Percentiles rank a stretch among this genome's conserved stretches.
These are phyloP conservation scores for Exophiala calicioides DNA, from an alignment of 2,329 filamentous ascomycete species.

Conservation along the genomic window DNA sequence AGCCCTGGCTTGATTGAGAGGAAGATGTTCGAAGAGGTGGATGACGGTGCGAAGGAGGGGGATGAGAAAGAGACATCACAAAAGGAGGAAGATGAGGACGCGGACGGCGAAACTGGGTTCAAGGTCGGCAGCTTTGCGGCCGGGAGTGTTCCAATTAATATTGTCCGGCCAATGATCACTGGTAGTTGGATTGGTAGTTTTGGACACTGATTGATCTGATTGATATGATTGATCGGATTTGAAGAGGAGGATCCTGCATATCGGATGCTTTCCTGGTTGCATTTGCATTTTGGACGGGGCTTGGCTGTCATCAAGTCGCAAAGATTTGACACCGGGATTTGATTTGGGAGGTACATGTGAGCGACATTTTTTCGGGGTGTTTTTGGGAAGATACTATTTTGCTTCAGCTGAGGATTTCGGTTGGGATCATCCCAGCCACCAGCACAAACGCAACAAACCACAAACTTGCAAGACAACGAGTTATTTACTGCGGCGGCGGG, in stretches of 20 bases:
- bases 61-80: constrained; percentile 6
- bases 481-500: too few species aligned
- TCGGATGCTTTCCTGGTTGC: too few species aligned
- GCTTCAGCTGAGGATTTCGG: too few species aligned
- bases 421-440: too few species aligned
- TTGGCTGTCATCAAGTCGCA: too few species aligned
- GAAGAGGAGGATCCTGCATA: too few species aligned
- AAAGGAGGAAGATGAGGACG: constrained; percentile 1
- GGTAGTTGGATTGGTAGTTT: constrained; percentile 29
- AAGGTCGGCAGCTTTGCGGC: constrained; percentile 8
- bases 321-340: background rate
- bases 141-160: constrained; percentile 31
- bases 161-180: constrained; percentile 20
- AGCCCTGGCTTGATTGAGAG: constrained; percentile 24
- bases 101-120: background rate
- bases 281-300: background rate
- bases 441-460: too few species aligned
- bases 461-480: too few species aligned
- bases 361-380: background rate
- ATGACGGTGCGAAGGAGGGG: constrained; percentile 8
- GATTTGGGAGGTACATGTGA: background rate
- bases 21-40: constrained; percentile 7
- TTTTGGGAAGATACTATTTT: background rate
- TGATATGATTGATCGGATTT: background rate
- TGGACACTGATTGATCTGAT: constrained; percentile 24